Conservation (phyloP, 129 eudicot genomes). For the Escallonia rubra region DNA sequence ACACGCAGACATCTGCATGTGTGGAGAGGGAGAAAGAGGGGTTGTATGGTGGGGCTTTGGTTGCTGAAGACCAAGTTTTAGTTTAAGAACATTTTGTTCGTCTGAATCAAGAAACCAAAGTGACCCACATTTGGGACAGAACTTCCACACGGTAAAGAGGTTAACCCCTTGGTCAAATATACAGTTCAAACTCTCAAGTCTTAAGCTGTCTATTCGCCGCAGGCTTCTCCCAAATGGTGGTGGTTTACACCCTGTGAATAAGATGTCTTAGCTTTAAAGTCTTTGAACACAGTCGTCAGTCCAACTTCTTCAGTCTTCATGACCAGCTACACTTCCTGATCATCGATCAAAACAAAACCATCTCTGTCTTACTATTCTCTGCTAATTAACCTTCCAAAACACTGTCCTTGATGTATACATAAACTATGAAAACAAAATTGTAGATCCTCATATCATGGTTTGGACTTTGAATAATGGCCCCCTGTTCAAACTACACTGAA, state of each 20-base stretch:
- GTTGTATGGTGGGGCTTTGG: too few species aligned
- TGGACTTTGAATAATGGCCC: constrained; percentile 38
- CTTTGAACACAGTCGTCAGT: neutral
- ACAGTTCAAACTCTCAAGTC: too few species aligned
- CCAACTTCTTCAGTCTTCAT: neutral
- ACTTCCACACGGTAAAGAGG: too few species aligned
- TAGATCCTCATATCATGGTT: constrained; percentile 45
- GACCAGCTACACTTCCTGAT: neutral
- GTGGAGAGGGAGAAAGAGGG: too few species aligned
- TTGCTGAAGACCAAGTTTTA: too few species aligned
- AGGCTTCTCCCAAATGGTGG: too few species aligned
- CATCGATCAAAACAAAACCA: constrained; percentile 13
- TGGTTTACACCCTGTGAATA: neutral
- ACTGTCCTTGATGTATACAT: neutral
- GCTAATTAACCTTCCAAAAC: constrained; percentile 10
- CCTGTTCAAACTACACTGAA: constrained; percentile 54
- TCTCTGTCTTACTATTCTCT: constrained; percentile 10
- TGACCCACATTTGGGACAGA: too few species aligned
- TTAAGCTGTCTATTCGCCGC: too few species aligned
- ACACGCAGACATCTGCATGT: too few species aligned
- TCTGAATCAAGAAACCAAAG: too few species aligned
- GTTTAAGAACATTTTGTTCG: too few species aligned
- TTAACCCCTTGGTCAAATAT: too few species aligned
- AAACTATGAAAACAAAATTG: neutral
- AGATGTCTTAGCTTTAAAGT: constrained; percentile 2